Conservation (phyloP, 495 filamentous ascomycete species). For the Recurvomyces mirabilis region DNA sequence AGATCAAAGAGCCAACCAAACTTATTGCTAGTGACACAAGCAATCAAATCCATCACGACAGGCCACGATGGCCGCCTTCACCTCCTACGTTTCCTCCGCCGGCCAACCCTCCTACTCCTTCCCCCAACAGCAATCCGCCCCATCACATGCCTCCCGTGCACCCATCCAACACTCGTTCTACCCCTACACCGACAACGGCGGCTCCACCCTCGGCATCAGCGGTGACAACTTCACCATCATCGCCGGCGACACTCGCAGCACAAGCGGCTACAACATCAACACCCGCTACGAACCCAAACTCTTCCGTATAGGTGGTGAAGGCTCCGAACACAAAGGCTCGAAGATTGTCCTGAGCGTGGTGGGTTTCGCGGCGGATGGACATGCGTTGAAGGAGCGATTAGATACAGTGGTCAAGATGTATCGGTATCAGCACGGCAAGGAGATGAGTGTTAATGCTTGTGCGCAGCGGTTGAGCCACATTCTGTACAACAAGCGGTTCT, state of each 20-base stretch:
- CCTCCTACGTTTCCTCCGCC: conserved; percentile 25
- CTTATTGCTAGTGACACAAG: too few species aligned
- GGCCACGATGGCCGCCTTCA: conserved; percentile 33
- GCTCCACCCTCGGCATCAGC: conserved; percentile 88
- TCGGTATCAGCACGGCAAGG: conserved; percentile 84
- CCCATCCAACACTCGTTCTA: conserved; percentile 76
- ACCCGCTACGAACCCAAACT: conserved; percentile 87
- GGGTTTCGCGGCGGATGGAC: conserved; percentile 88
- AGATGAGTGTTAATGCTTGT: conserved; percentile 84
- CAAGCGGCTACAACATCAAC: conserved; percentile 97
- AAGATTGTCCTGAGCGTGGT: conserved; percentile 85
- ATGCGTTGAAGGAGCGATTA: conserved; percentile 77
- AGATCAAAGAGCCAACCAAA: too few species aligned
- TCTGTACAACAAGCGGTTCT: conserved; percentile 93
- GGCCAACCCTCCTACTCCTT: conserved; percentile 48
- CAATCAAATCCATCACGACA: too few species aligned
- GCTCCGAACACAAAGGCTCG: conserved; percentile 68
- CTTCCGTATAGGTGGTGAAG: conserved; percentile 88
- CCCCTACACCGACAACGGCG: conserved; percentile 96
- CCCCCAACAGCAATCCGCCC: conserved; percentile 33
- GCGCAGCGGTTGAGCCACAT: conserved; percentile 88
- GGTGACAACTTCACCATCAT: conserved; percentile 90
- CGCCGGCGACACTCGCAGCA: conserved; percentile 90
- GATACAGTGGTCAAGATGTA: conserved; percentile 95
- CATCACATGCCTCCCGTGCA: conserved; percentile 34